These are phyloP conservation scores for Extremus antarcticus DNA, from an alignment of 495 filamentous ascomycete species.

Conservation along the genomic window DNA sequence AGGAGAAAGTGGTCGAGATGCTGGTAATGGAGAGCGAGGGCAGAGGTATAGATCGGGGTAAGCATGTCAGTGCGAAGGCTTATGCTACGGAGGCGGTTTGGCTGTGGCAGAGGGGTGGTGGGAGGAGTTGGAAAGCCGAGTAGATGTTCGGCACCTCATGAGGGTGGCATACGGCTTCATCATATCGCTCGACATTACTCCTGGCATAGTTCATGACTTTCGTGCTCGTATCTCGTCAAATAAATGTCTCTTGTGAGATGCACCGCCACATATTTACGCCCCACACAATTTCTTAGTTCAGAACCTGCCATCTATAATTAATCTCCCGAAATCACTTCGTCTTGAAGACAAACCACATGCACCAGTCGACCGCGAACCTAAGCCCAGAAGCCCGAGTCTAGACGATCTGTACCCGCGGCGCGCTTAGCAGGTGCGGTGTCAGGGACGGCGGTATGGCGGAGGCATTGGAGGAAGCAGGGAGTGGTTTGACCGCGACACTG, in stretches of 20 bases:
- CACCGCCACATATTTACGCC: not conserved
- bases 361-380: too few relatives aligned
- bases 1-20: constrained; percentile 61
- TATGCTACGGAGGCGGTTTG: constrained; percentile 88
- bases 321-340: too few relatives aligned
- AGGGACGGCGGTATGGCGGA: constrained; percentile 11
- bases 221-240: too few relatives aligned
- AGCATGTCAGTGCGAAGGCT: constrained; percentile 54
- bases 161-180: not conserved
- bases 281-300: not conserved
- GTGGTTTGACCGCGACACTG: constrained; percentile 38
- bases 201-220: too few relatives aligned
- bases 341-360: too few relatives aligned
- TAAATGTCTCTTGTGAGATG: not conserved
- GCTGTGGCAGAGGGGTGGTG: constrained; percentile 77
- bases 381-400: too few relatives aligned
- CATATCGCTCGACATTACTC: not conserved
- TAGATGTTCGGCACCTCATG: not conserved
- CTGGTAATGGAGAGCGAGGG: constrained; percentile 52
- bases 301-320: too few relatives aligned
- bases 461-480: constrained; percentile 11
- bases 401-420: too few relatives aligned
- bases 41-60: constrained; percentile 31
- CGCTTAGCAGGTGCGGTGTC: too few relatives aligned
- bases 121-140: constrained; percentile 33